A percentile compares a stretch with the other conserved stretches of the same genome.
Evolutionary conservation across 2,329 filamentous ascomycete species (phyloP).

Genomic region (Beauveria asiatica): DNA sequence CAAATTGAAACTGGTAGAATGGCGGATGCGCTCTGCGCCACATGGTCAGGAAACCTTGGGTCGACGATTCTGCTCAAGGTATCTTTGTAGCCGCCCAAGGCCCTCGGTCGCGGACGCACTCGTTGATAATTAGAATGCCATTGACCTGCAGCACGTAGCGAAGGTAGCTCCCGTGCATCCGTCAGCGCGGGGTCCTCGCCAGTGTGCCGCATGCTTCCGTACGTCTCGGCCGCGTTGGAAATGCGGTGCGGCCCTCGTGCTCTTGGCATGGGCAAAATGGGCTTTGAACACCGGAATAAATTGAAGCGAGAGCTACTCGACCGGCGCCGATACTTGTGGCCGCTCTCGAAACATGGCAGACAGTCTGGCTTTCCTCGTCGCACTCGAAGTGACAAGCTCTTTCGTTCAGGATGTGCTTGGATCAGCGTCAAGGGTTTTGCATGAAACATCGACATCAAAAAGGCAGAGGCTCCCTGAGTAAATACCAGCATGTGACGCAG

Average conservation of each 20-base stretch:
- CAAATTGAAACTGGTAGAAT: not conserved
- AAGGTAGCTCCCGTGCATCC: not conserved
- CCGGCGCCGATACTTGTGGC: not conserved
- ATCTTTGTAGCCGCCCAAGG: not conserved
- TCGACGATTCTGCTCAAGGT: not conserved
- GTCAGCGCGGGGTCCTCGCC: not conserved
- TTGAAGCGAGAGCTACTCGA: no score
- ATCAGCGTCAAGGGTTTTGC: not conserved
- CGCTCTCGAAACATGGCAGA: not conserved
- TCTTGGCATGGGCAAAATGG: not conserved
- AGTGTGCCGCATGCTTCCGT: no score
- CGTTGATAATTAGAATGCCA: not conserved
- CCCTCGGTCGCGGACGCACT: not conserved
- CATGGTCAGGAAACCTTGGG: not conserved
- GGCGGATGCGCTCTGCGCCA: not conserved
- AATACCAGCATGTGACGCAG: not conserved
- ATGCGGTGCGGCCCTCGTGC: not conserved
- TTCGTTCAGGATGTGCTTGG: not conserved
- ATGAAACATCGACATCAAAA: no score
- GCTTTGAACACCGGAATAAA: no score
- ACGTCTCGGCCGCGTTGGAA: not conserved
- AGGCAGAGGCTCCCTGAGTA: no score
- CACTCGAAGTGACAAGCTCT: not conserved
- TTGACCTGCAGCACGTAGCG: not conserved
- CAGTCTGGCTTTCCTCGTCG: constrained; percentile 5